phyloP scores from a whole-genome alignment of 768 basidiomycete genomes.

The Naganishia friedmannii region DNA sequence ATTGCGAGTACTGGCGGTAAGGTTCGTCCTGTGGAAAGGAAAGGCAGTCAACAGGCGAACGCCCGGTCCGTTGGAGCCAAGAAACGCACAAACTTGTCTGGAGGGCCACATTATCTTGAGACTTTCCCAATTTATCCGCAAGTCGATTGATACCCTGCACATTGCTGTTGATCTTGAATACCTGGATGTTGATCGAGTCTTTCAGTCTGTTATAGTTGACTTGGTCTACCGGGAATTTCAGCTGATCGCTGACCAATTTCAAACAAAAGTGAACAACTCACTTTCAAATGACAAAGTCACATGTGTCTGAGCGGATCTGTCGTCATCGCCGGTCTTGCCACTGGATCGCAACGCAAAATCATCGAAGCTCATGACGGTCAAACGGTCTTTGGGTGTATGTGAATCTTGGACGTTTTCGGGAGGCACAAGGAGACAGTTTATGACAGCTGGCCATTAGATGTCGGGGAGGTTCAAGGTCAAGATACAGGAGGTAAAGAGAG shows the following conservation, averaged over 20 bases:
- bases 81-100: conserved; percentile 78
- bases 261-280: no score
- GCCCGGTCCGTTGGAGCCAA: neutral
- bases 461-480: no score
- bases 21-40: conserved; percentile 67
- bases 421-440: no score
- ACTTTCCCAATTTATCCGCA: conserved; percentile 92
- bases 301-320: no score
- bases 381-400: no score
- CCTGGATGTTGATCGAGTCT: conserved; percentile 62
- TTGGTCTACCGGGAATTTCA: neutral
- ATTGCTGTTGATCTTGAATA: conserved; percentile 98
- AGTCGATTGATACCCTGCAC: conserved; percentile 90
- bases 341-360: no score
- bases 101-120: conserved; percentile 71
- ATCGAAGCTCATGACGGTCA: no score
- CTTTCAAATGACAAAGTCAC: no score
- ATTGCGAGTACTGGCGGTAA: conserved; percentile 87
- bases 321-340: no score
- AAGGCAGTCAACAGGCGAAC: neutral
- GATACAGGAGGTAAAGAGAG: no score
- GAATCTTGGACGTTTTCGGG: no score
- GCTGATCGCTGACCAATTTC: neutral
- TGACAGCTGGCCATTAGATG: no score
- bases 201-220: conserved; percentile 54